These are phyloP conservation scores for Colletotrichum noveboracense DNA, from an alignment of 2,329 filamentous ascomycete genomes.

Conservation along the genomic window DNA sequence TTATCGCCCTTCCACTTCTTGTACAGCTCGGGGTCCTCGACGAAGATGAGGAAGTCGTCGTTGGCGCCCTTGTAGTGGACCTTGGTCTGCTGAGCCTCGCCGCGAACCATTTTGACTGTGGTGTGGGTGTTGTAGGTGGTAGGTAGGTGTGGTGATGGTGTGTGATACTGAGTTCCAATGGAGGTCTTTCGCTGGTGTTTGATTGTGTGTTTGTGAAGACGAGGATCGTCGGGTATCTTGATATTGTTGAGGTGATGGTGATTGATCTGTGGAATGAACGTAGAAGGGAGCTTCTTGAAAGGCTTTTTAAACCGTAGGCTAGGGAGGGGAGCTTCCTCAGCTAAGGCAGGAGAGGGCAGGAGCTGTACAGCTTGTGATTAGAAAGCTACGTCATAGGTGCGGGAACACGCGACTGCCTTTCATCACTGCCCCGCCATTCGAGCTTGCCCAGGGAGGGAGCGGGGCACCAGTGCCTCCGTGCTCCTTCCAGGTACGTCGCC, in stretches of 20 bases:
- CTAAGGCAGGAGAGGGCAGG: background rate
- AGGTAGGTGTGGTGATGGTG: constrained; percentile 17
- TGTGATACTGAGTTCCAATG: background rate
- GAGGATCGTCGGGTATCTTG: constrained; percentile 11
- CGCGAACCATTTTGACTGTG: constrained; percentile 69
- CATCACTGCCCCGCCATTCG: constrained; percentile 23
- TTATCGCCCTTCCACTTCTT: constrained; percentile 85
- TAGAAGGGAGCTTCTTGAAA: background rate
- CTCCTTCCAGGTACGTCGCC: constrained; percentile 9
- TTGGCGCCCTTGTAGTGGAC: constrained; percentile 81
- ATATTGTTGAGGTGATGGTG: background rate
- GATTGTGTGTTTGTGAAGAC: background rate
- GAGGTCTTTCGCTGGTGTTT: constrained; percentile 12
- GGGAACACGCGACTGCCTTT: constrained; percentile 21
- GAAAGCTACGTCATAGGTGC: constrained; percentile 24
- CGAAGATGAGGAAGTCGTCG: constrained; percentile 65
- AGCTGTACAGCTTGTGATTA: constrained; percentile 20
- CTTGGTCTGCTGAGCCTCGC: constrained; percentile 74
- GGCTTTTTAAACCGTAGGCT: constrained; percentile 2
- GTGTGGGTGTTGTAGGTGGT: constrained; percentile 17
- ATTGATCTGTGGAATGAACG: background rate
- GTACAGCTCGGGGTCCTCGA: constrained; percentile 66
- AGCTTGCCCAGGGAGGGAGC: constrained; percentile 16
- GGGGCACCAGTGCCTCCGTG: constrained; percentile 17
- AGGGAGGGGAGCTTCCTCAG: constrained; percentile 15